Evolutionary conservation across 1,284 basidiomycete species (phyloP).

Genomic region (Naganishia cerealis): DNA sequence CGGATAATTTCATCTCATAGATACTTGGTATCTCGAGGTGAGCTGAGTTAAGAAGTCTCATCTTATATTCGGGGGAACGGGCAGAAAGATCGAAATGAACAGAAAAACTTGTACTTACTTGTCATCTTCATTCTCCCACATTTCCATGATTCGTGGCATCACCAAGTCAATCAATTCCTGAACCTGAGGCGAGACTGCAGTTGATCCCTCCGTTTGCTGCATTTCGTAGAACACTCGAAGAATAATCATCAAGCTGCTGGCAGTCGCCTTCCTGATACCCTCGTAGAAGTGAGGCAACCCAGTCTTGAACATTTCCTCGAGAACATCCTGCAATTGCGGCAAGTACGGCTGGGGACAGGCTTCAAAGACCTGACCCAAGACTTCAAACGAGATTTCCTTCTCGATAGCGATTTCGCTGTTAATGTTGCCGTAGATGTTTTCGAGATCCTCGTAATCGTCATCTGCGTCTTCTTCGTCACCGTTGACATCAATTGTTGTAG

Average conservation of each 20-base stretch:
- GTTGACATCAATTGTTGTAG: conserved; percentile 62
- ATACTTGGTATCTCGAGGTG: conserved; percentile 70
- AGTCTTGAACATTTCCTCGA: conserved; percentile 75
- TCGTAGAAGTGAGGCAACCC: conserved; percentile 94
- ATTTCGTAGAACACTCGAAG: conserved; percentile 91
- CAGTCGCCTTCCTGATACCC: conserved; percentile 92
- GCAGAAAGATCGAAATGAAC: conserved; percentile 12
- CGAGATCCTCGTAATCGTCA: conserved; percentile 76
- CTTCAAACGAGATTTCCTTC: conserved; percentile 98
- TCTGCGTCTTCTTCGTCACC: conserved; percentile 70
- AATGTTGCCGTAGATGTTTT: conserved; percentile 64
- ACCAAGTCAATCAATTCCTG: conserved; percentile 77
- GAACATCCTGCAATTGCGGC: conserved; percentile 66
- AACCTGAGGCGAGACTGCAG: conserved; percentile 78
- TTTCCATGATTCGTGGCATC: conserved; percentile 74
- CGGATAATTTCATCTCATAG: conserved; percentile 61
- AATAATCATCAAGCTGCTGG: conserved; percentile 84
- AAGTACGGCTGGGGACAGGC: conserved; percentile 82
- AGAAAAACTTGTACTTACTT: conserved; percentile 67
- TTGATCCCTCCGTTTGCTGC: conserved; percentile 78
- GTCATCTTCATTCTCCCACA: conserved; percentile 94
- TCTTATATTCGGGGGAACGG: conserved; percentile 52
- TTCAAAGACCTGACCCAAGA: conserved; percentile 86
- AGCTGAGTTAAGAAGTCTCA: conserved; percentile 75
- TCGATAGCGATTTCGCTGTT: conserved; percentile 97